A percentile compares a stretch with the other conserved stretches of the same genome.
These are phyloP conservation scores for Orychophragmus violaceus DNA, from an alignment of 345 rosid species.

Conservation along the genomic window DNA sequence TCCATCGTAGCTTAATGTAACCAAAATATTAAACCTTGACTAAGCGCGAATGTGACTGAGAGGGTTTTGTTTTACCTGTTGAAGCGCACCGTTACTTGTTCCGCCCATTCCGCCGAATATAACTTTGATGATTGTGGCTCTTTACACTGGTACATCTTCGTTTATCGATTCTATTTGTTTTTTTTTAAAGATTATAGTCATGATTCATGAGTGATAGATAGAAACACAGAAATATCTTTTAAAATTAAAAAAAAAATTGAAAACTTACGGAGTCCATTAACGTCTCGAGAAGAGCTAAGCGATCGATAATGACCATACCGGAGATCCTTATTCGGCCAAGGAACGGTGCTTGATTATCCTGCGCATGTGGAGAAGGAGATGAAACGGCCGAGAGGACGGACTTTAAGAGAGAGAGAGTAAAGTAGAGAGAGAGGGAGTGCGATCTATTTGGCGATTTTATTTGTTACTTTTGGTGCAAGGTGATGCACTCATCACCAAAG, in stretches of 20 bases:
- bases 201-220: not conserved
- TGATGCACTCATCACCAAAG: too few relatives aligned
- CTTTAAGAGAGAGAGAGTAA: too few relatives aligned
- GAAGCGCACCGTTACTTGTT: constrained; percentile 55
- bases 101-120: constrained; percentile 48
- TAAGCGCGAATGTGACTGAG: not conserved
- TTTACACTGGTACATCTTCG: constrained; percentile 56
- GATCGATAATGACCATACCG: constrained; percentile 43
- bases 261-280: constrained; percentile 65
- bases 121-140: constrained; percentile 44
- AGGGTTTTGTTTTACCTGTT: constrained; percentile 37
- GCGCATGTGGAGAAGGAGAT: too few relatives aligned
- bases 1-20: not conserved
- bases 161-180: constrained; percentile 57
- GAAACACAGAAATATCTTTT: not conserved
- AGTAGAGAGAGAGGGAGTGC: too few relatives aligned
- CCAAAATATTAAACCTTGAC: not conserved
- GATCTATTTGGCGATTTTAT: too few relatives aligned
- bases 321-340: too few relatives aligned
- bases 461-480: too few relatives aligned
- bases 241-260: not conserved
- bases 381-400: too few relatives aligned
- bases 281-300: constrained; percentile 55
- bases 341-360: too few relatives aligned
- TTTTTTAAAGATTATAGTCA: not conserved